A percentile compares a stretch with the other conserved stretches of the same genome.
Conservation (phyloP, 495 filamentous ascomycete genomes). For the Daldinia concentrica region DNA sequence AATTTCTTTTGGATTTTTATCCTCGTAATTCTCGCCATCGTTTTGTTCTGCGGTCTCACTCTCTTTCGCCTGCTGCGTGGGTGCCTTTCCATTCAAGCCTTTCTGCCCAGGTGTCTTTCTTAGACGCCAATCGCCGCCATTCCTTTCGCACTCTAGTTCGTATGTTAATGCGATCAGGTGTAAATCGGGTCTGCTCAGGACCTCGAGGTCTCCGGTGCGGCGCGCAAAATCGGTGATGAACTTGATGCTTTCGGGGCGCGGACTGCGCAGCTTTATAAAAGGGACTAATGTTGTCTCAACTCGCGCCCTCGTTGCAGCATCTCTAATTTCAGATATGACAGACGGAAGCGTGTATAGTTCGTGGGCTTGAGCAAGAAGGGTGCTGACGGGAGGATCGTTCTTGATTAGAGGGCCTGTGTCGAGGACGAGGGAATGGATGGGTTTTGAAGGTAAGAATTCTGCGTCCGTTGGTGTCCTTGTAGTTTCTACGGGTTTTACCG, state of each 20-base stretch:
- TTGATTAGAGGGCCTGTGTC: slow-evolving; percentile 93
- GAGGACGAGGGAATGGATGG: slow-evolving; percentile 83
- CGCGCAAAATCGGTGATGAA: slow-evolving; percentile 85
- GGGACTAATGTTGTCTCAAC: slow-evolving; percentile 84
- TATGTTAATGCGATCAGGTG: slow-evolving; percentile 90
- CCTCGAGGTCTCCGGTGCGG: slow-evolving; percentile 87
- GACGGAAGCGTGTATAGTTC: slow-evolving; percentile 85
- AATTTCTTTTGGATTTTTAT: neutral
- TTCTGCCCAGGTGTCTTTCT: slow-evolving; percentile 82
- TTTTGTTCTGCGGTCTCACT: slow-evolving; percentile 11
- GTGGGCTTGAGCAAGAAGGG: slow-evolving; percentile 77
- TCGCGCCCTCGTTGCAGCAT: slow-evolving; percentile 80
- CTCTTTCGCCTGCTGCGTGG: slow-evolving; percentile 52
- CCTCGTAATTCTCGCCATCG: slow-evolving; percentile 15
- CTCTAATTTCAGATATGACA: slow-evolving; percentile 87
- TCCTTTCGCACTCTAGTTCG: slow-evolving; percentile 86
- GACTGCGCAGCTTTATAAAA: slow-evolving; percentile 80
- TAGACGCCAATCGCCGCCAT: slow-evolving; percentile 83
- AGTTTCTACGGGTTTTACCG: neutral
- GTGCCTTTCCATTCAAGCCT: slow-evolving; percentile 73
- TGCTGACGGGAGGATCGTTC: slow-evolving; percentile 83
- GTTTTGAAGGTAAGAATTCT: slow-evolving; percentile 56
- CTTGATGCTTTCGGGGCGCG: slow-evolving; percentile 76
- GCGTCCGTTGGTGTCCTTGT: neutral
- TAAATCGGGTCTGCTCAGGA: slow-evolving; percentile 87